Evolutionary conservation across 148 eudicot genomes (phyloP).

Genomic region (Camellia sinensis): DNA sequence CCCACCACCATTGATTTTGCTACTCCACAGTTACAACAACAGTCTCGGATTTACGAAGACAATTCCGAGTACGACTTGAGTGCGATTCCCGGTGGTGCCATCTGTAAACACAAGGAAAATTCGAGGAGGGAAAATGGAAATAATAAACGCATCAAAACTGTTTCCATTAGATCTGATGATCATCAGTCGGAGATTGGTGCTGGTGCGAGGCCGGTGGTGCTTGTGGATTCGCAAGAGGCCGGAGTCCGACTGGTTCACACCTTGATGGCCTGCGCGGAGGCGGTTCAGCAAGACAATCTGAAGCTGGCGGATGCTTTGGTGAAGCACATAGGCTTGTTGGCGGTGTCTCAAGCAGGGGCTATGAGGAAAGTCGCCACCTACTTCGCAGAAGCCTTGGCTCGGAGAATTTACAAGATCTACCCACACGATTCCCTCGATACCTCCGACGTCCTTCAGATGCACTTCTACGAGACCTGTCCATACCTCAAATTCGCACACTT

Average conservation of each 20-base stretch:
- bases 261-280: constrained; percentile 86
- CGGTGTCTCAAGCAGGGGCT: constrained; percentile 72
- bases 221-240: constrained; percentile 72
- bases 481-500: constrained; percentile 91
- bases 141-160: constrained; percentile 28
- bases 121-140: background rate
- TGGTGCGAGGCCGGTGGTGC: constrained; percentile 36
- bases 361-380: constrained; percentile 83
- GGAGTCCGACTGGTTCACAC: constrained; percentile 82
- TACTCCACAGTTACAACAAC: background rate
- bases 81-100: constrained; percentile 85
- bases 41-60: constrained; percentile 25
- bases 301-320: constrained; percentile 64
- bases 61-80: constrained; percentile 65
- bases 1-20: background rate
- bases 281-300: constrained; percentile 54
- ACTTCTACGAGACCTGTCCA: constrained; percentile 81
- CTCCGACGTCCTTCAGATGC: constrained; percentile 62
- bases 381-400: constrained; percentile 79
- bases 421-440: constrained; percentile 44
- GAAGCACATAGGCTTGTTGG: constrained; percentile 61
- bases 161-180: constrained; percentile 14
- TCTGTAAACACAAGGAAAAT: constrained; percentile 19
- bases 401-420: constrained; percentile 62
- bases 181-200: constrained; percentile 7